These are phyloP conservation scores for Salix suchowensis DNA, from an alignment of 345 rosid species.

Conservation along the genomic window DNA sequence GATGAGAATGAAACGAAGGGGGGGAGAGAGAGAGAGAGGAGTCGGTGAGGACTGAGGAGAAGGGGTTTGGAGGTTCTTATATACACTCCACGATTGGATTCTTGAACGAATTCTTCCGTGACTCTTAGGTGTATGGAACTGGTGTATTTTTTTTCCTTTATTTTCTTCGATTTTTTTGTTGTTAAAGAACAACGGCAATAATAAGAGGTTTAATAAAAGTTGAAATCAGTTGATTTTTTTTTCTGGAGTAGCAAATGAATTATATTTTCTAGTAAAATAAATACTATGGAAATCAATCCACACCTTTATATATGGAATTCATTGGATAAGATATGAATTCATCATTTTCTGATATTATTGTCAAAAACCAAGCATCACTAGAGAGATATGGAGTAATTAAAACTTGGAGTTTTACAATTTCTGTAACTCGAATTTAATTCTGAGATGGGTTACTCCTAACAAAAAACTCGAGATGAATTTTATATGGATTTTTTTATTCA, in stretches of 20 bases:
- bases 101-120: no score
- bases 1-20: neutral
- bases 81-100: constrained; percentile 4
- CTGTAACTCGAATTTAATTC: no score
- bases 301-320: no score
- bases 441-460: no score
- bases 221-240: neutral
- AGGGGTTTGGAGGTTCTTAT: constrained; percentile 11
- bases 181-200: neutral
- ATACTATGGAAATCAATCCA: no score
- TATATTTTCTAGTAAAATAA: no score
- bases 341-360: no score
- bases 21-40: neutral
- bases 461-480: no score
- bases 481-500: no score
- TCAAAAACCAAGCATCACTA: no score
- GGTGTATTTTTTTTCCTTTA: neutral
- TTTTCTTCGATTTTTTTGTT: neutral
- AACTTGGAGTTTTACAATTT: neutral
- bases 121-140: neutral
- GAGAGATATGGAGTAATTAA: no score
- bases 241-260: neutral
- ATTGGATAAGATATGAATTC: no score
- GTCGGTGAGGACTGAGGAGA: neutral
- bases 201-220: neutral